Percentiles rank a stretch among this genome's conserved stretches.
Evolutionary conservation across 1,284 basidiomycete species (phyloP).

Genomic region (Sporisorium exsertum): DNA sequence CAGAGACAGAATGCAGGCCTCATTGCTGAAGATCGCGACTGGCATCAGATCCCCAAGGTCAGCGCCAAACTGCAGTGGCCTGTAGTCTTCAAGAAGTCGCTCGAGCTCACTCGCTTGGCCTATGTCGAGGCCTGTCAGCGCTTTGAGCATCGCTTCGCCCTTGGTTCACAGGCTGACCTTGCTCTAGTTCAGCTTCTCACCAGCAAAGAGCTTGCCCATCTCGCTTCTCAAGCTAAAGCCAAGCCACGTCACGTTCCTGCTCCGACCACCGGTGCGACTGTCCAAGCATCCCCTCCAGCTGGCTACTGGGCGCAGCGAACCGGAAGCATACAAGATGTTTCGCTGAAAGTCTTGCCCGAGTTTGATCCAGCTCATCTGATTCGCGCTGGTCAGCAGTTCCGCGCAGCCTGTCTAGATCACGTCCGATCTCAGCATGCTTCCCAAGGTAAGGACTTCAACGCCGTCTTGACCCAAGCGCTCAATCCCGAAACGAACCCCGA

Average conservation of each 20-base stretch:
- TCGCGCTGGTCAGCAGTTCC: slow-evolving; percentile 19
- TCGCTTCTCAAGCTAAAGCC: slow-evolving; percentile 8
- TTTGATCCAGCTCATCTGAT: slow-evolving; percentile 24
- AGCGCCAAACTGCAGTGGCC: slow-evolving; percentile 25
- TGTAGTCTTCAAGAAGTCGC: slow-evolving; percentile 16
- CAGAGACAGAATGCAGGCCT: slow-evolving; percentile 26
- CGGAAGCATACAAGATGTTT: not conserved
- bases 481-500: slow-evolving; percentile 39
- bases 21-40: slow-evolving; percentile 30
- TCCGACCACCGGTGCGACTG: not conserved
- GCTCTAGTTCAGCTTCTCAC: slow-evolving; percentile 17
- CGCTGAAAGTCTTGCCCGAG: slow-evolving; percentile 1
- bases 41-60: slow-evolving; percentile 8
- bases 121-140: slow-evolving; percentile 33
- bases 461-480: slow-evolving; percentile 22
- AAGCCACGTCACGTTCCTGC: slow-evolving; percentile 18
- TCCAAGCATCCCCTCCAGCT: not conserved
- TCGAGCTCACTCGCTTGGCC: slow-evolving; percentile 22
- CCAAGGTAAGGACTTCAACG: slow-evolving; percentile 9
- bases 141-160: slow-evolving; percentile 19
- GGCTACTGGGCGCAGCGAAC: slow-evolving; percentile 16
- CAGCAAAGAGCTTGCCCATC: not conserved
- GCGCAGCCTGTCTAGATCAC: slow-evolving; percentile 23
- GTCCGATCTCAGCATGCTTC: slow-evolving; percentile 2
- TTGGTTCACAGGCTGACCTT: slow-evolving; percentile 21